Base-by-base conservation (phyloP, 495 filamentous ascomycete species). In the Xanthoparmelia taractica region DNA sequence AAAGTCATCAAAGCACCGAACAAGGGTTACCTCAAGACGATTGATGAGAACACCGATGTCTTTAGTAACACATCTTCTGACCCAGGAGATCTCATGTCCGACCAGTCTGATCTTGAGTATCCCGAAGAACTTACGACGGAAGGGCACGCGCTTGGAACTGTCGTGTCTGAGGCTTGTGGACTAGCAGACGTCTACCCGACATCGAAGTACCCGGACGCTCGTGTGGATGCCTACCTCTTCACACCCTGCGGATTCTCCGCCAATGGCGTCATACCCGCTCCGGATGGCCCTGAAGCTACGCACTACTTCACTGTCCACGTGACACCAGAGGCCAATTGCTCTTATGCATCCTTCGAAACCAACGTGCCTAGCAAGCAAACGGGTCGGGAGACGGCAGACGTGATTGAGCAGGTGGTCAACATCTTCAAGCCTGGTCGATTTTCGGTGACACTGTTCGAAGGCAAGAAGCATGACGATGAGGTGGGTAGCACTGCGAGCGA, bases 301-400 rank as follows among this genome's bases (percentile, higher is more conserved):
- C 91, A 97, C 76, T 99, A 99, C 75, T 99, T 96, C 80, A 99
- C 93, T 3, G 95, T 99, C 50, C 95, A 99, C 73, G 95, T 99
- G 64, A 99, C 95, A 0, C 95, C 95, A 1, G 95, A 99, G 79
- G 89, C 94, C 38, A 85, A 95, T 70, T 99, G 93, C 80, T 96
- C 91, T n/a, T 99, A 96, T 70, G 95, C 95, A 20, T 96, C 92
- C 7, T 99, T 99, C 71, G 95, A 99, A 80, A 97, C 95, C 67
- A 97, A 99, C 67, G 95, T 99, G 10, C 94, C 95, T n/a, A 85
- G 90, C 60, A 84, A 85, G 29, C 90, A 95, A 75, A 87, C 83
- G 58, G 93, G 93, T 17, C 91, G 92, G 68, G 85, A 91, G 70
- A 96, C 93, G 29, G 85, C 85, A 34, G 92, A 95, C 37, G 84